Conservation (phyloP, 768 basidiomycete genomes). For the Termitomyces sp. region DNA sequence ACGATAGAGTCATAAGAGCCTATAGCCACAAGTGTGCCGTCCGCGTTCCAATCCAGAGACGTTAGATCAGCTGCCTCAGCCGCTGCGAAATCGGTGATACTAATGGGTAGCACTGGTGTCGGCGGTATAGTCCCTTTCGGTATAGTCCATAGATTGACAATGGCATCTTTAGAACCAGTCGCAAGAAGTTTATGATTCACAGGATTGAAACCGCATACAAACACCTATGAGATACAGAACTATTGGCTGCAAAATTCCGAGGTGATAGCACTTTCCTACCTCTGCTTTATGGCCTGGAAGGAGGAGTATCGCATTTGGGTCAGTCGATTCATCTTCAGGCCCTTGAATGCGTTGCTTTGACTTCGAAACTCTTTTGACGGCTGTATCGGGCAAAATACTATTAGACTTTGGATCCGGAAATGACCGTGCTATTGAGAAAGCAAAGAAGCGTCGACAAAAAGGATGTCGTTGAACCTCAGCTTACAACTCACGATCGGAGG, state of each 20-base stretch:
- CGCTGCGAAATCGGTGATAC: conserved; percentile 47
- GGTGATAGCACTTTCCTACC: conserved; percentile 25
- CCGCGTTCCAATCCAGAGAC: conserved; percentile 71
- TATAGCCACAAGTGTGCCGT: conserved; percentile 71
- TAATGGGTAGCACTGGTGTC: conserved; percentile 29
- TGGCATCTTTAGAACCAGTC: conserved; percentile 77
- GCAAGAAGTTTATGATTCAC: conserved; percentile 54
- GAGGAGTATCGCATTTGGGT: conserved; percentile 41
- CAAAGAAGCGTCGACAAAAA: too few species aligned
- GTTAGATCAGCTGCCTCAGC: conserved; percentile 62
- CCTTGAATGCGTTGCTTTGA: conserved; percentile 33
- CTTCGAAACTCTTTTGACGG: conserved; percentile 26
- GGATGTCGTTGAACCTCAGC: conserved; percentile 1
- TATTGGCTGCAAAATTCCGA: background rate
- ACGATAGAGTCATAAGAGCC: conserved; percentile 76
- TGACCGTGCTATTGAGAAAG: background rate
- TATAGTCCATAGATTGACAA: conserved; percentile 71
- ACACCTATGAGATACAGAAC: conserved; percentile 49
- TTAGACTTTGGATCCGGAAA: background rate
- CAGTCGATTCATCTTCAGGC: conserved; percentile 38
- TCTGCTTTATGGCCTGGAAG: conserved; percentile 62
- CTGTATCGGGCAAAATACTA: background rate
- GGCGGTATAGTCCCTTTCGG: conserved; percentile 51
- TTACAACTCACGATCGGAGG: conserved; percentile 25
- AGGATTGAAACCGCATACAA: conserved; percentile 81